These are phyloP conservation scores for Geranium rotundifolium DNA, from an alignment of 345 rosid species.

Conservation along the genomic window DNA sequence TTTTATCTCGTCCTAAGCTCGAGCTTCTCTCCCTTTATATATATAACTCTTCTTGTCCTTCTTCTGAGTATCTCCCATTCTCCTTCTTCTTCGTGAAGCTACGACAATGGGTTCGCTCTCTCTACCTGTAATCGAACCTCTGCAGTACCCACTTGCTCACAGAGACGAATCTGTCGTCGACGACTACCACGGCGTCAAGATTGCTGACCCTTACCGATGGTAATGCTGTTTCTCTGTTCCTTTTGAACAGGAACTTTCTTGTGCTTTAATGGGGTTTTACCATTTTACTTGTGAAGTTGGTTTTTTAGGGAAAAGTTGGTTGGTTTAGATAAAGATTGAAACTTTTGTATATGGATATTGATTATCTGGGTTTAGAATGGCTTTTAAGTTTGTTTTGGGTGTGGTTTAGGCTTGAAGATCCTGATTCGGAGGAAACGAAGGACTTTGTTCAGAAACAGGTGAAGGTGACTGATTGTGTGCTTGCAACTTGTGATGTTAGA, in stretches of 20 bases:
- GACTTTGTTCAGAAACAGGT: slow-evolving; percentile 69
- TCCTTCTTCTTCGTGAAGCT: background rate
- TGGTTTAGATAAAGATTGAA: background rate
- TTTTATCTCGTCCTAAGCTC: background rate
- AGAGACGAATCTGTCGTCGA: slow-evolving; percentile 70
- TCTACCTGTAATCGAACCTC: slow-evolving; percentile 11
- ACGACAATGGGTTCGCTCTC: slow-evolving; percentile 52
- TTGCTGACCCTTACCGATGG: slow-evolving; percentile 89
- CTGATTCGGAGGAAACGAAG: slow-evolving; percentile 66
- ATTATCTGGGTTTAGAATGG: background rate
- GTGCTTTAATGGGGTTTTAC: background rate
- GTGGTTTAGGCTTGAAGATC: slow-evolving; percentile 73
- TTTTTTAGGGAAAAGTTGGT: background rate
- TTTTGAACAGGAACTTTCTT: too few species aligned
- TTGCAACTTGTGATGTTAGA: slow-evolving; percentile 44
- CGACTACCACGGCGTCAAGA: slow-evolving; percentile 58
- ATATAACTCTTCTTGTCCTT: background rate
- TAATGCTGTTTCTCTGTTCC: slow-evolving; percentile 12
- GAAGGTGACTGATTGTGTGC: slow-evolving; percentile 45
- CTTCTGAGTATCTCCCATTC: background rate
- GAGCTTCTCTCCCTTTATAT: background rate
- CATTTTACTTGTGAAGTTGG: background rate
- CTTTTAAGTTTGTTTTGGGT: background rate
- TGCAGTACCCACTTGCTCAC: slow-evolving; percentile 52
- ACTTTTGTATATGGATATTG: background rate